These are phyloP conservation scores for Lachnellula occidentalis DNA, from an alignment of 2,329 filamentous ascomycete genomes.

Conservation along the genomic window DNA sequence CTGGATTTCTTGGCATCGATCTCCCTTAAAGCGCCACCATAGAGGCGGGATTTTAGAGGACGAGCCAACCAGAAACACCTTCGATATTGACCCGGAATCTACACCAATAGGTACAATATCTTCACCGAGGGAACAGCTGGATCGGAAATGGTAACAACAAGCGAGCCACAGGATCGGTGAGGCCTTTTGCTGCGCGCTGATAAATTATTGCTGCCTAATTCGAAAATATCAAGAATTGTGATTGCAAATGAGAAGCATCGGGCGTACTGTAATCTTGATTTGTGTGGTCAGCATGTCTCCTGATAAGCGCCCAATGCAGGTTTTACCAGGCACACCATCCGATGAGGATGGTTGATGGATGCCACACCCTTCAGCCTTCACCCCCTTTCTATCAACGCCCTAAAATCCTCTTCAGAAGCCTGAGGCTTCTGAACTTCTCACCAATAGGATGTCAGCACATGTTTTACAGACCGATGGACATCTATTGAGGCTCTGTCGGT, in stretches of 20 bases:
- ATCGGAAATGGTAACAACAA: no score
- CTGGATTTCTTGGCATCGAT: neutral
- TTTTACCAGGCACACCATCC: neutral
- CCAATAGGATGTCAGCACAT: no score
- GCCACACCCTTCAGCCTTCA: neutral
- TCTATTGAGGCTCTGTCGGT: no score
- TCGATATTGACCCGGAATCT: no score
- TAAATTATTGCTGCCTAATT: no score
- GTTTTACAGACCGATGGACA: no score
- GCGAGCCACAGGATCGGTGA: no score
- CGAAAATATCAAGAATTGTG: no score
- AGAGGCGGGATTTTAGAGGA: neutral
- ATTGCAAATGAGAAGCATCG: neutral
- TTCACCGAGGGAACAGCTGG: no score
- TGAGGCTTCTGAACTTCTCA: neutral
- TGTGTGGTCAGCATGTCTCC: neutral
- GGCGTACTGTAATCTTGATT: neutral
- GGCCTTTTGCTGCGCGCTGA: no score
- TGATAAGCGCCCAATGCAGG: neutral
- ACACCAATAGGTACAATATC: no score
- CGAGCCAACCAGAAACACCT: neutral
- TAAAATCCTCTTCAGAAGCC: neutral
- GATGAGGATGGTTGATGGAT: neutral
- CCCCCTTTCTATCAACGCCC: neutral
- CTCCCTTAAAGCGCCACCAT: neutral